These are phyloP conservation scores for Zelonia costaricensis DNA, from an alignment of 208 protist genomes.

Conservation along the genomic window DNA sequence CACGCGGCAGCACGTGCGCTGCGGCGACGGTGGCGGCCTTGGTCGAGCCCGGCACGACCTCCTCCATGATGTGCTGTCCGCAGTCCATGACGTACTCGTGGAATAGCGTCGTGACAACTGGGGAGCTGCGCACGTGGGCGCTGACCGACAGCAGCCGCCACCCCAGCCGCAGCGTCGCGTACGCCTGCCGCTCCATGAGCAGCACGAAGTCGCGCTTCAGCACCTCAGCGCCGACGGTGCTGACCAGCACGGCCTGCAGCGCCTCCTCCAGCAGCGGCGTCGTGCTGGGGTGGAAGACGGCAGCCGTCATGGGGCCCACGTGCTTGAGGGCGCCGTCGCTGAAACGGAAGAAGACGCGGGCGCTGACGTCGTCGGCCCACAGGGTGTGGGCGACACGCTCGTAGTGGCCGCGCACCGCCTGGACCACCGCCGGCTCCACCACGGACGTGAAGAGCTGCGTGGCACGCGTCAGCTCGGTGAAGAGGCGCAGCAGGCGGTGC, in stretches of 20 bases:
- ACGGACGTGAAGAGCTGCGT: conserved; percentile 49
- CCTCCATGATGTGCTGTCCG: conserved; percentile 26
- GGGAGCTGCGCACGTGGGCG: conserved; percentile 23
- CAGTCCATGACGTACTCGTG: conserved; percentile 68
- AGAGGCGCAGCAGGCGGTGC: conserved; percentile 30
- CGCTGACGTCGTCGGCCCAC: conserved; percentile 28
- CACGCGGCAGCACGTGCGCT: conserved; percentile 8
- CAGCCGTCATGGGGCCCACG: conserved; percentile 28
- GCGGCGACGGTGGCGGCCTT: conserved; percentile 17
- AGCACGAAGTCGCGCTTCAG: conserved; percentile 47
- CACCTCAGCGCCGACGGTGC: conserved; percentile 29
- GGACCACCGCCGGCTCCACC: conserved; percentile 50
- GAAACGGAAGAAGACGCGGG: conserved; percentile 37
- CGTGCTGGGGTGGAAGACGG: conserved; percentile 46
- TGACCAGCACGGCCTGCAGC: conserved; percentile 42
- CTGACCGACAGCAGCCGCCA: conserved; percentile 47
- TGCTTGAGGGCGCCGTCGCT: conserved; percentile 37
- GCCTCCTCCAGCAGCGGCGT: conserved; percentile 45
- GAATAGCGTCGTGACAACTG: conserved; percentile 20
- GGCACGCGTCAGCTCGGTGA: conserved; percentile 47
- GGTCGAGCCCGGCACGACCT: conserved; percentile 17
- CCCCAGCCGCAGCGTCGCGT: conserved; percentile 36
- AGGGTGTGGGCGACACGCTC: conserved; percentile 22
- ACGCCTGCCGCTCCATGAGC: conserved; percentile 28
- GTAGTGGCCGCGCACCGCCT: conserved; percentile 37